Evolutionary conservation across 768 basidiomycete genomes (phyloP).

Genomic region (Phylloporus scabripes): DNA sequence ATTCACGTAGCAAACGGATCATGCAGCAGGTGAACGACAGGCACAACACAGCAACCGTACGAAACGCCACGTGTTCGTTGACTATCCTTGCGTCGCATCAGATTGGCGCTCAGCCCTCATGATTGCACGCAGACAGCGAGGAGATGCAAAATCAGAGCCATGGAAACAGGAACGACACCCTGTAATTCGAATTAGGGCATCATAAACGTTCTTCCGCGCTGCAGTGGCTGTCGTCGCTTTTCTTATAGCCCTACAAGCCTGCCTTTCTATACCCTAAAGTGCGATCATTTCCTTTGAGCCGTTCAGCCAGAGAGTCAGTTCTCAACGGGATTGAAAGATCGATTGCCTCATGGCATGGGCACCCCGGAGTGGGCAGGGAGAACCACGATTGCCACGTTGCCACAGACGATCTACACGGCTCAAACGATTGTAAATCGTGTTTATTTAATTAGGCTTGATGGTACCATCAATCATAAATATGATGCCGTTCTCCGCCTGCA

Average conservation of each 20-base stretch:
- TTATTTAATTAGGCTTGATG: constrained; percentile 19
- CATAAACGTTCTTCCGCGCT: too few species aligned
- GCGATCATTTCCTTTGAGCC: background rate
- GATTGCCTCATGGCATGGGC: background rate
- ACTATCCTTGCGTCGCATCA: background rate
- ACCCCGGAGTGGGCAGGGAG: background rate
- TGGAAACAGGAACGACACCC: background rate
- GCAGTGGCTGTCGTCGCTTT: background rate
- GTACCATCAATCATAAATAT: constrained; percentile 41
- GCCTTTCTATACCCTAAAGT: background rate
- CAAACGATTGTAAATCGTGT: background rate
- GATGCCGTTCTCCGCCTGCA: constrained; percentile 40
- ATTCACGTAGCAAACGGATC: background rate
- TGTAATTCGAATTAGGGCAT: too few species aligned
- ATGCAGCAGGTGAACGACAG: background rate
- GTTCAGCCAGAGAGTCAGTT: background rate
- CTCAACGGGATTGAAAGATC: background rate
- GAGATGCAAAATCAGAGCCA: background rate
- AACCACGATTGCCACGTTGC: background rate
- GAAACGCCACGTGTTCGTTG: background rate
- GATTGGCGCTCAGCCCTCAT: background rate
- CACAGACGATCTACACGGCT: background rate
- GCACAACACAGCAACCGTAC: background rate
- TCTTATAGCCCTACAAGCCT: background rate
- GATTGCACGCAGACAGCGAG: background rate